Evolutionary conservation across 371 early-diverging fungal genomes (phyloP).

Genomic region (Mortierella sp.): DNA sequence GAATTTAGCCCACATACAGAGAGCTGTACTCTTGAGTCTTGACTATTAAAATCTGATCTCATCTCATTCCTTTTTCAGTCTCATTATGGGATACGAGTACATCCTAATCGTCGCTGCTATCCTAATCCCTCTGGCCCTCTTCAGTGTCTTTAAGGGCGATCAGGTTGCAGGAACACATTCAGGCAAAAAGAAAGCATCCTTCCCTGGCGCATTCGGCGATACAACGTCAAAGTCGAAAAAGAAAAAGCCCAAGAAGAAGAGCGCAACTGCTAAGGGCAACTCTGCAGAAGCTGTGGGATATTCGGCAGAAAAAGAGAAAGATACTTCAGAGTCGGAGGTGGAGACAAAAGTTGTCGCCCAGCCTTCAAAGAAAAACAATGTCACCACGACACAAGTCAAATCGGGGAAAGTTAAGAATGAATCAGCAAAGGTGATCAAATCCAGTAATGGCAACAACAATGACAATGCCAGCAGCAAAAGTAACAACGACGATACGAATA

Average conservation of each 20-base stretch:
- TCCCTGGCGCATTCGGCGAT: slow-evolving; percentile 45
- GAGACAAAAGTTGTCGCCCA: slow-evolving; percentile 11
- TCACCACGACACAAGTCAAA: background rate
- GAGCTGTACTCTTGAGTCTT: background rate
- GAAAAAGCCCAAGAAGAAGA: slow-evolving; percentile 53
- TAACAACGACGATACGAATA: background rate
- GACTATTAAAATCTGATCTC: background rate
- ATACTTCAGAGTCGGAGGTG: slow-evolving; percentile 36
- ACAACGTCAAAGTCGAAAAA: slow-evolving; percentile 41
- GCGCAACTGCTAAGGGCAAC: slow-evolving; percentile 1
- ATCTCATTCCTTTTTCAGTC: background rate
- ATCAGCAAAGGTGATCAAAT: background rate
- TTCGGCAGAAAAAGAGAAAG: slow-evolving; percentile 15
- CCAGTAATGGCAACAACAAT: slow-evolving; percentile 2
- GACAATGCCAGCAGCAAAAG: slow-evolving; percentile 3
- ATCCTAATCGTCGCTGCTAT: slow-evolving; percentile 38
- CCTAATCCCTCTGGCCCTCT: slow-evolving; percentile 37
- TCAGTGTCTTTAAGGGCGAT: slow-evolving; percentile 39
- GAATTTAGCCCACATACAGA: background rate
- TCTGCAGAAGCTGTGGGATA: background rate
- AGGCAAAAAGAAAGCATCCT: slow-evolving; percentile 10
- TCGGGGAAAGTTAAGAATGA: slow-evolving; percentile 6
- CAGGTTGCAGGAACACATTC: background rate
- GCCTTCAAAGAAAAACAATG: slow-evolving; percentile 10
- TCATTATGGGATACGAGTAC: slow-evolving; percentile 49